phyloP scores from a whole-genome alignment of 306 rosid genomes.

The Cajanus cajan region DNA sequence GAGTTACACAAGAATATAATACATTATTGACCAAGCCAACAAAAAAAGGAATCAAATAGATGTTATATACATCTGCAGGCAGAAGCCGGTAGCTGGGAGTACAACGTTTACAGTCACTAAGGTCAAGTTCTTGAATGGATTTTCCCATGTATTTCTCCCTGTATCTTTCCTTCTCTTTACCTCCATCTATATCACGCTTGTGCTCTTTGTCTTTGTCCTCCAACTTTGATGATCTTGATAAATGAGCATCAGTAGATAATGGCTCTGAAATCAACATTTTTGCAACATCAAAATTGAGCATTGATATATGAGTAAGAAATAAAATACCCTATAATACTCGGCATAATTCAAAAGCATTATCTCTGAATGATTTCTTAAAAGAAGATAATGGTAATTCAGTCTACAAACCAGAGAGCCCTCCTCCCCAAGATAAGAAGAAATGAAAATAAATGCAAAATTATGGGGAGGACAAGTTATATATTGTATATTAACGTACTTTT shows the following conservation, averaged over 20 bases:
- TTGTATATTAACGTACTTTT: conserved; percentile 63
- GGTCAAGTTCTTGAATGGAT: conserved; percentile 97
- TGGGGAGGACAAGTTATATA: conserved; percentile 14
- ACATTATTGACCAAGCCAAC: conserved; percentile 16
- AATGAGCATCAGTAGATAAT: conserved; percentile 56
- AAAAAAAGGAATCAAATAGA: conserved; percentile 5
- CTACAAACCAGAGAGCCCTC: conserved; percentile 16
- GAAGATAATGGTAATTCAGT: neutral
- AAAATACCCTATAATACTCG: neutral
- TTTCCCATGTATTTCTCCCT: conserved; percentile 80
- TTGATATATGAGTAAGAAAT: neutral
- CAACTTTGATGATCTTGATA: conserved; percentile 64
- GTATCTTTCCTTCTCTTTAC: conserved; percentile 81
- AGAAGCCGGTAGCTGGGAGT: conserved; percentile 96
- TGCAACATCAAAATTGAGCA: conserved; percentile 31
- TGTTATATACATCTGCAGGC: conserved; percentile 69
- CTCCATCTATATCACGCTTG: conserved; percentile 71
- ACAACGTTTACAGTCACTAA: conserved; percentile 80
- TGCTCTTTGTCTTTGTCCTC: conserved; percentile 81
- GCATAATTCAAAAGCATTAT: conserved; percentile 10
- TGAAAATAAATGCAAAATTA: neutral
- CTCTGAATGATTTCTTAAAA: conserved; percentile 18
- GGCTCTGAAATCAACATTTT: conserved; percentile 67
- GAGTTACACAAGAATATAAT: conserved; percentile 30
- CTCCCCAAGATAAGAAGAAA: neutral